Evolutionary conservation across 768 basidiomycete species (phyloP), one percentile per base, ranked within the genome.

Genomic region (Leccinellum rugosiceps): DNA sequence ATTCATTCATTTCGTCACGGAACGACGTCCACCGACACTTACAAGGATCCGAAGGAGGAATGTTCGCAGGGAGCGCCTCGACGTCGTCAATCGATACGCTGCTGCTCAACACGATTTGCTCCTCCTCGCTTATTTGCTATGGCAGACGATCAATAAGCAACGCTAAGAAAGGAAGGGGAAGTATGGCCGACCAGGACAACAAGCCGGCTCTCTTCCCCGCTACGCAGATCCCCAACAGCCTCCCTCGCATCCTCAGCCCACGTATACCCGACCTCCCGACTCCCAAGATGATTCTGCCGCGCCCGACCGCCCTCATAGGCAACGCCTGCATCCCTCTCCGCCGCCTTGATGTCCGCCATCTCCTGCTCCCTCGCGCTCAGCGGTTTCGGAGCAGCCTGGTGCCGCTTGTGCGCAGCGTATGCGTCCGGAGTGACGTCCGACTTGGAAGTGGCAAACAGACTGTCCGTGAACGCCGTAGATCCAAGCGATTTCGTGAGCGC

Each of bases 331-430:
- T 78, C 75, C n/a, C 83, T 78, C 68, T 96, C 95, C 3, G 91
- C 90, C 1, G 84, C 82, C 49, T 81, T 83, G 58, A 96, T 80
- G 54, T 87, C 85, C 0, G 81, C 87, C 59, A 96, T 79, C 69
- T 95, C 94, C 58, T 85, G 81, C 72, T 98, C 95, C 31, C 87
- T 81, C 0, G 83, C 81, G 38, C 87, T 92, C 64, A 97, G 78
- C 1, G 94, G 96, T 59, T 90, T 81, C 2, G 92, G 90, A 1
- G 92, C 90, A 31, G 82, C 76, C 50, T 83, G 70, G 66, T 93
- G 90, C 15, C 77, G 81, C 57, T 82, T 78, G 67, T 96, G 93
- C 31, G 84, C 80, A 21, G 81, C 79, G 64, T 96, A 94, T 0
- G 89, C 84, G 48, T 82, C 80, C 1, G 84, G 75, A 4, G 83